phyloP scores from a whole-genome alignment of 78 protist genomes.

The Speleostelium caveatum region DNA sequence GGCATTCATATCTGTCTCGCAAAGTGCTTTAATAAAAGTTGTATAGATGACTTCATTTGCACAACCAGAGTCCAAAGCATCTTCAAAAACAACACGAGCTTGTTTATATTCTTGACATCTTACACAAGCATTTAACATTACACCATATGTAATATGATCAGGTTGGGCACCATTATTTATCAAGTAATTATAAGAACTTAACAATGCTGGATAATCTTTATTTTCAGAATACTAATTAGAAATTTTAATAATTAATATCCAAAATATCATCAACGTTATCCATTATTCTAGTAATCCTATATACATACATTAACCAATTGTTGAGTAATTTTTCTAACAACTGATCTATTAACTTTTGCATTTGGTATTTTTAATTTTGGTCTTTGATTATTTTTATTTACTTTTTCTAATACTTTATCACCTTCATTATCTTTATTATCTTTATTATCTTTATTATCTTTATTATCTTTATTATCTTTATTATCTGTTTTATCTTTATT shows the following conservation, averaged over 20 bases:
- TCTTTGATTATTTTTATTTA: background rate
- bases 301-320: constrained; percentile 35
- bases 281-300: too few species aligned
- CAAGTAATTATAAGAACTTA: constrained; percentile 40
- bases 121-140: constrained; percentile 74
- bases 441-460: background rate
- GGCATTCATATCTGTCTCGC: constrained; percentile 44
- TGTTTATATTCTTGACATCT: constrained; percentile 65
- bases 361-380: constrained; percentile 3
- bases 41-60: constrained; percentile 82
- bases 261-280: too few species aligned
- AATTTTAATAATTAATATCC: too few species aligned
- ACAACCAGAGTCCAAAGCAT: constrained; percentile 13
- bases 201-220: constrained; percentile 35
- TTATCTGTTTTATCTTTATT: background rate
- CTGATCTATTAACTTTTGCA: constrained; percentile 58
- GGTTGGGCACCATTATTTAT: constrained; percentile 43
- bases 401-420: background rate
- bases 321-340: constrained; percentile 60
- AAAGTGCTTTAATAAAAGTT: constrained; percentile 72
- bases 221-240: constrained; percentile 32
- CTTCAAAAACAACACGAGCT: constrained; percentile 39
- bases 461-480: background rate
- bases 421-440: background rate
- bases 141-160: constrained; percentile 75